Conservation (phyloP, 2,329 filamentous ascomycete species). For the Xylariomycetidae sp. region DNA sequence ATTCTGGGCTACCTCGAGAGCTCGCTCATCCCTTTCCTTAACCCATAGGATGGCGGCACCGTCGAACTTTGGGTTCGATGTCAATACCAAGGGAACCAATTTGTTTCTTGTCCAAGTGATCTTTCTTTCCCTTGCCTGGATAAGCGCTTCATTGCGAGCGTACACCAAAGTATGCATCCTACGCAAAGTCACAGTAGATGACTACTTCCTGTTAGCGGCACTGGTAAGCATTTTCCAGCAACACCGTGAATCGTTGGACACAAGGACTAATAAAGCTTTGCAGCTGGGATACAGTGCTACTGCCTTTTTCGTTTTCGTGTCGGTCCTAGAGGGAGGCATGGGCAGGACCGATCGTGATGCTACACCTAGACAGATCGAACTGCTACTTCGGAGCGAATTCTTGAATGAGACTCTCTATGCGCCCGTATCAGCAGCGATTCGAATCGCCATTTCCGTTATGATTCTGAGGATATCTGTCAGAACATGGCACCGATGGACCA, state of each 20-base stretch:
- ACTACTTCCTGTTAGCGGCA: slow-evolving; percentile 40
- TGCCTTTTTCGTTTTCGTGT: slow-evolving; percentile 26
- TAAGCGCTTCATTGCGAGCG: slow-evolving; percentile 34
- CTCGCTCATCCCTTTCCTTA: not conserved
- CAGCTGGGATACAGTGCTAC: slow-evolving; percentile 32
- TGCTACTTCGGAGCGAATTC: slow-evolving; percentile 31
- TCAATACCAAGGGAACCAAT: slow-evolving; percentile 17
- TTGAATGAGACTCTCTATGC: slow-evolving; percentile 35
- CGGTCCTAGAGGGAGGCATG: slow-evolving; percentile 24
- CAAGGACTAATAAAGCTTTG: not conserved
- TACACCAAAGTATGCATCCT: slow-evolving; percentile 39
- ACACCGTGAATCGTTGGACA: not conserved
- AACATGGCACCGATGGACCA: slow-evolving; percentile 28
- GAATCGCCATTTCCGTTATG: slow-evolving; percentile 36
- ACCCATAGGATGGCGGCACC: slow-evolving; percentile 5
- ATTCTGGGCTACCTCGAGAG: no score
- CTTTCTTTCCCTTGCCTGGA: slow-evolving; percentile 30
- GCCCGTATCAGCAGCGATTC: slow-evolving; percentile 31
- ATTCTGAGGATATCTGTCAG: slow-evolving; percentile 33
- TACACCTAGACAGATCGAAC: slow-evolving; percentile 15
- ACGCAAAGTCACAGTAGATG: slow-evolving; percentile 37
- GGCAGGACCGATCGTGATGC: slow-evolving; percentile 20
- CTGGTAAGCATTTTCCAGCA: slow-evolving; percentile 29
- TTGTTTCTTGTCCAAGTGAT: slow-evolving; percentile 18
- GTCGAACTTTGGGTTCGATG: slow-evolving; percentile 15